Conservation (phyloP, 78 protist genomes). For the Planoprotostelium fungivorum region DNA sequence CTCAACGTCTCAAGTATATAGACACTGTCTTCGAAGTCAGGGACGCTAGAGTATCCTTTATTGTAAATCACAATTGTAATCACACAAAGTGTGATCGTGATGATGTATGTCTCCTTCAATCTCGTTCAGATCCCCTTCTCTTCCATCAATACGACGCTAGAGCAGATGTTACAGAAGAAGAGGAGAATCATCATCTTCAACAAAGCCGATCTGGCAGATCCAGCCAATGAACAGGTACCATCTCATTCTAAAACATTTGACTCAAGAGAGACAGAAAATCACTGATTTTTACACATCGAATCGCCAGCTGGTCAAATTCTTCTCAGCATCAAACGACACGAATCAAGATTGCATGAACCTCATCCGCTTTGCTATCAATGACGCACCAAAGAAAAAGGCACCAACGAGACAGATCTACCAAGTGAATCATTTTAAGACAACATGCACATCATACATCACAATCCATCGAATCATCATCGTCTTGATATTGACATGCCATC, state of each 20-base stretch:
- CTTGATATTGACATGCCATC: not conserved
- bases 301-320: not conserved
- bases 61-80: not conserved
- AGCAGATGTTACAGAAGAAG: constrained; percentile 17
- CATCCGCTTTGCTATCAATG: not conserved
- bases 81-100: not conserved
- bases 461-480: not conserved
- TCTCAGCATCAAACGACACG: not conserved
- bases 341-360: not conserved
- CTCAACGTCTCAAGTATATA: constrained; percentile 17
- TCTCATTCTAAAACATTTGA: not conserved
- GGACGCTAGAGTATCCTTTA: constrained; percentile 28
- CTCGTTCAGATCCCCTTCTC: constrained; percentile 33
- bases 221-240: not conserved
- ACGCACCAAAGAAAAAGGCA: not conserved
- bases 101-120: too few species aligned
- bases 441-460: not conserved
- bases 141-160: constrained; percentile 25
- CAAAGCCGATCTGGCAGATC: constrained; percentile 49
- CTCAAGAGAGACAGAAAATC: not conserved
- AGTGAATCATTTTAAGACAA: not conserved
- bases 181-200: constrained; percentile 30
- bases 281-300: not conserved
- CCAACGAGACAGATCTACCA: not conserved
- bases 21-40: constrained; percentile 49